phyloP scores from a whole-genome alignment of 2,329 filamentous ascomycete species.

The Colletotrichum cordylinicola region DNA sequence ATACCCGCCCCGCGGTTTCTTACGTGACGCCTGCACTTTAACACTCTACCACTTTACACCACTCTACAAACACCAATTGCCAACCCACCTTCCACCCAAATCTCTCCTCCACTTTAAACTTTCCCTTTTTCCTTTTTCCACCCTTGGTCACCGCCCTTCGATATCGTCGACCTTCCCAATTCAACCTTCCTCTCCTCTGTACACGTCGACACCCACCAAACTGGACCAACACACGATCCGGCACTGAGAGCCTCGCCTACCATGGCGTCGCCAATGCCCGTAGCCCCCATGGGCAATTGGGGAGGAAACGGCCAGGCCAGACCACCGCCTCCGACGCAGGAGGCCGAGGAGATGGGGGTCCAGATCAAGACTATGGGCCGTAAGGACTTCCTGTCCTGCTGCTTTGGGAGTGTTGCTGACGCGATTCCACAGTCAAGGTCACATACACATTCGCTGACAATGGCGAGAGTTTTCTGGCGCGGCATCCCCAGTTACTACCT shows the following conservation, averaged over 20 bases:
- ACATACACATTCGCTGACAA: conserved; percentile 95
- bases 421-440: conserved; percentile 76
- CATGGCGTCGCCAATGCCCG: conserved; percentile 47
- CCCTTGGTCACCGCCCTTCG: conserved; percentile 3
- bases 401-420: background rate
- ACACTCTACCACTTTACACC: conserved; percentile 16
- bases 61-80: conserved; percentile 17
- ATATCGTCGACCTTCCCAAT: background rate
- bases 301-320: conserved; percentile 30
- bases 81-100: conserved; percentile 3
- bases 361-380: conserved; percentile 71
- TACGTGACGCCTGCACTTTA: conserved; percentile 22
- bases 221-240: conserved; percentile 9
- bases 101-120: conserved; percentile 13
- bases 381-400: conserved; percentile 46
- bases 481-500: conserved; percentile 79
- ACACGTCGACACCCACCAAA: background rate
- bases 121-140: conserved; percentile 7
- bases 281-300: conserved; percentile 36
- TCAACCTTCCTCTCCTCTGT: background rate
- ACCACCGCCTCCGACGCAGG: conserved; percentile 26
- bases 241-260: conserved; percentile 24
- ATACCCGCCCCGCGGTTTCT: conserved; percentile 24
- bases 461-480: conserved; percentile 85
- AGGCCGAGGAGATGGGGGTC: conserved; percentile 53